These are phyloP conservation scores for Cutaneotrichosporon spelunceum DNA, from an alignment of 1,284 basidiomycete species.

Conservation along the genomic window DNA sequence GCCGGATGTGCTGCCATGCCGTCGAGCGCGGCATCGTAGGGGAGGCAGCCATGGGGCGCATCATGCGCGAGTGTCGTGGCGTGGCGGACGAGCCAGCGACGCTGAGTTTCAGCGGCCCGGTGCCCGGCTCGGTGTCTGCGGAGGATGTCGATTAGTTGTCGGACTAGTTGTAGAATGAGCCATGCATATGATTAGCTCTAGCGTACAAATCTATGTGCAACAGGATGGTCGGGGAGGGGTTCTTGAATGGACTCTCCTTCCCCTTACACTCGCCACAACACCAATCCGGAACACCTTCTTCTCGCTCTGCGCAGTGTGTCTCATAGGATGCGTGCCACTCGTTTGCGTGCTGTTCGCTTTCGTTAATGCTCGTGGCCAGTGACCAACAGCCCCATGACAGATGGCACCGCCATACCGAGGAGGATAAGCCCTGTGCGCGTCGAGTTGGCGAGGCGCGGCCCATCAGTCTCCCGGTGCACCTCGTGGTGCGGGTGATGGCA, in stretches of 20 bases:
- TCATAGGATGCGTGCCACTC: no score
- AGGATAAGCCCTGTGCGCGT: slow-evolving; percentile 60
- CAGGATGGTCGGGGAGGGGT: neutral
- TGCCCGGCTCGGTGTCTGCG: neutral
- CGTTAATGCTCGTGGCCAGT: slow-evolving; percentile 26
- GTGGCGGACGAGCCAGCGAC: neutral
- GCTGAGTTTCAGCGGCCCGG: neutral
- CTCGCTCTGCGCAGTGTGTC: neutral
- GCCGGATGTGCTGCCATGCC: slow-evolving; percentile 5
- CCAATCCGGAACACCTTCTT: neutral
- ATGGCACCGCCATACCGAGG: slow-evolving; percentile 69
- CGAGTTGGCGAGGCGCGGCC: slow-evolving; percentile 46
- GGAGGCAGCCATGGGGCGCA: neutral
- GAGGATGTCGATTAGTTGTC: slow-evolving; percentile 3
- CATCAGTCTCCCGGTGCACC: slow-evolving; percentile 50
- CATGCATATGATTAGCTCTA: slow-evolving; percentile 8
- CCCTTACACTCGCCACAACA: neutral
- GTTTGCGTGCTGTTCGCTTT: neutral
- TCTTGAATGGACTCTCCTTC: neutral
- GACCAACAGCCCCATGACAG: slow-evolving; percentile 56
- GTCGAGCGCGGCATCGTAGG: neutral
- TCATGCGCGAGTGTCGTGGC: slow-evolving; percentile 9
- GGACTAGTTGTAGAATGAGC: neutral
- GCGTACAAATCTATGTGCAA: slow-evolving; percentile 5
- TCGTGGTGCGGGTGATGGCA: slow-evolving; percentile 27